A percentile compares a stretch with the other conserved stretches of the same genome.
These are phyloP conservation scores for Apiospora arundinis DNA, from an alignment of 2,329 filamentous ascomycete species.

Conservation along the genomic window DNA sequence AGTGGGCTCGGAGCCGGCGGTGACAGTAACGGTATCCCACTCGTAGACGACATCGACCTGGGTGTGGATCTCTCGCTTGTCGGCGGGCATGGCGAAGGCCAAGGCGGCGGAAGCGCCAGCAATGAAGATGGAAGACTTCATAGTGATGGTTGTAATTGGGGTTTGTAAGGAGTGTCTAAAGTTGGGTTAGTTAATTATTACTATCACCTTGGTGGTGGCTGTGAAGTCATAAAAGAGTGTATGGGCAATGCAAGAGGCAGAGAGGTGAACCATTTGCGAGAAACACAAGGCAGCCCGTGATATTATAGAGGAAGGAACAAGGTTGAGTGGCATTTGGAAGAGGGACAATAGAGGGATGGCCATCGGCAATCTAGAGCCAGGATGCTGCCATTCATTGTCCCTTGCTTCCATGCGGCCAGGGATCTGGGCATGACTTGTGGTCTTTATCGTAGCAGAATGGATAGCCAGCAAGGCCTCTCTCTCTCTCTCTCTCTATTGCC, in stretches of 20 bases:
- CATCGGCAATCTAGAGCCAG: not conserved
- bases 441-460: not conserved
- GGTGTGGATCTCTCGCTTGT: conserved; percentile 36
- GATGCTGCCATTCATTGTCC: not conserved
- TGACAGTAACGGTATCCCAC: conserved; percentile 44
- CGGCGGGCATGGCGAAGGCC: conserved; percentile 41
- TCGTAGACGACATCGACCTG: conserved; percentile 42
- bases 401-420: not conserved
- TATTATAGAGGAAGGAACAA: not conserved
- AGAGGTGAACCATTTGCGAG: not conserved
- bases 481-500: too few relatives aligned
- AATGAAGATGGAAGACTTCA: conserved; percentile 48
- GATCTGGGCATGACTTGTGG: not conserved
- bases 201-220: not conserved
- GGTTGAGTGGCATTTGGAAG: not conserved
- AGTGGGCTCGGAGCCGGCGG: conserved; percentile 32
- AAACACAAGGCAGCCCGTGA: not conserved
- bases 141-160: conserved; percentile 45
- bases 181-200: not conserved
- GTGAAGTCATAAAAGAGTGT: not conserved
- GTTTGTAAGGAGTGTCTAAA: conserved; percentile 3
- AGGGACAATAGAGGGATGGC: not conserved
- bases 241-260: not conserved
- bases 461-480: not conserved
- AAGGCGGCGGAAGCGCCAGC: conserved; percentile 42